phyloP scores from a whole-genome alignment of 805 yeast species.

The Diddensiella transvaalensis region DNA sequence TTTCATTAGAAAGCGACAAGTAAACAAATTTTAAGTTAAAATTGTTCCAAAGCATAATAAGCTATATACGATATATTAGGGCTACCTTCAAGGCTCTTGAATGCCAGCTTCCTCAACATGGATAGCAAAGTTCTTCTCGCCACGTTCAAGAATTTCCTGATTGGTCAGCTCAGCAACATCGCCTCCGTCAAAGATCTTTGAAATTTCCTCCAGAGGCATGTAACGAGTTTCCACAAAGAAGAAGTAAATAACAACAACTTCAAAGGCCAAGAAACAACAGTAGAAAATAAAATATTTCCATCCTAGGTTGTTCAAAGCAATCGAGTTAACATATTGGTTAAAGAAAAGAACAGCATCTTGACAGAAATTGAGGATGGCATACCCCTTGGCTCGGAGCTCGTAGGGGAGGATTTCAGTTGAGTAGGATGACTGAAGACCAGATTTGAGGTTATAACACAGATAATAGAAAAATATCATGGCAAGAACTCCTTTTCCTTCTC shows the following conservation, averaged over 20 bases:
- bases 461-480: slow-evolving; percentile 19
- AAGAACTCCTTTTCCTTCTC: slow-evolving; percentile 13
- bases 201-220: slow-evolving; percentile 43
- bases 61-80: no score
- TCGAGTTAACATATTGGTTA: slow-evolving; percentile 35
- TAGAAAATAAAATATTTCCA: slow-evolving; percentile 47
- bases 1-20: no score
- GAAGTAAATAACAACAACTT: slow-evolving; percentile 33
- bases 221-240: slow-evolving; percentile 44
- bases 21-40: no score
- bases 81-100: no score
- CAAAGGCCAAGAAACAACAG: slow-evolving; percentile 35
- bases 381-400: slow-evolving; percentile 40
- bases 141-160: slow-evolving; percentile 1
- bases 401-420: slow-evolving; percentile 25
- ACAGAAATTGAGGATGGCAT: slow-evolving; percentile 28
- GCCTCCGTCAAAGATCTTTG: slow-evolving; percentile 38
- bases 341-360: slow-evolving; percentile 16
- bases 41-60: no score
- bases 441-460: slow-evolving; percentile 15
- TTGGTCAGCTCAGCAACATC: slow-evolving; percentile 25
- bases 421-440: slow-evolving; percentile 16
- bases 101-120: slow-evolving; percentile 4
- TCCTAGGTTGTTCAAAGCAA: slow-evolving; percentile 41
- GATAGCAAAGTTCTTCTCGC: background rate